Conservation (phyloP, 2,329 filamentous ascomycete genomes). For the Xenoacremonium recifei region DNA sequence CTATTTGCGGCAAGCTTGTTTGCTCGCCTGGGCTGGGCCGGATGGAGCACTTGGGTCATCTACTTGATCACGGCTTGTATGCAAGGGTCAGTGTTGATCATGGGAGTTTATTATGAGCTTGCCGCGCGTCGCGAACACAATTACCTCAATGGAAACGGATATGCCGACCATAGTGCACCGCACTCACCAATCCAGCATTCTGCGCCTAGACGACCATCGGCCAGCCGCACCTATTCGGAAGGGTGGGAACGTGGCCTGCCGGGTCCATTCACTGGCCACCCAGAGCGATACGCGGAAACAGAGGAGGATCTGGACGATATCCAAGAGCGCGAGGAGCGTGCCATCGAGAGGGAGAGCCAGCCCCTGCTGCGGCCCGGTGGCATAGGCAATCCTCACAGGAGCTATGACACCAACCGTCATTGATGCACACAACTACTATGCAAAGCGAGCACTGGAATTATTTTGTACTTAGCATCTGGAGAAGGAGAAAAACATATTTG, state of each 20-base stretch:
- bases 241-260: constrained; percentile 51
- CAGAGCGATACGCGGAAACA: constrained; percentile 50
- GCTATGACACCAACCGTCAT: constrained; percentile 34
- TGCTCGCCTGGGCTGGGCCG: constrained; percentile 71
- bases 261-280: constrained; percentile 50
- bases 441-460: not conserved
- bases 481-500: too few species aligned
- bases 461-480: not conserved
- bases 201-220: constrained; percentile 33
- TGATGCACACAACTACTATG: constrained; percentile 11
- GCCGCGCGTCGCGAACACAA: constrained; percentile 35
- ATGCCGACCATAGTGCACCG: constrained; percentile 20
- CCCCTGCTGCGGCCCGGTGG: constrained; percentile 50
- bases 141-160: constrained; percentile 18
- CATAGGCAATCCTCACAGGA: constrained; percentile 44
- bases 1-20: constrained; percentile 86
- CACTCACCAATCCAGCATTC: constrained; percentile 28
- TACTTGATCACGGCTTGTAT: constrained; percentile 82
- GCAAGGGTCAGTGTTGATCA: constrained; percentile 75
- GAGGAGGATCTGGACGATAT: constrained; percentile 52
- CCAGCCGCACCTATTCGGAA: constrained; percentile 46
- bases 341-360: constrained; percentile 49
- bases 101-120: constrained; percentile 78
- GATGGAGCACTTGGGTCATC: constrained; percentile 96
- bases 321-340: constrained; percentile 49